Evolutionary conservation across 352 stramenopile species (phyloP).

Genomic region (Pythium brassicae): DNA sequence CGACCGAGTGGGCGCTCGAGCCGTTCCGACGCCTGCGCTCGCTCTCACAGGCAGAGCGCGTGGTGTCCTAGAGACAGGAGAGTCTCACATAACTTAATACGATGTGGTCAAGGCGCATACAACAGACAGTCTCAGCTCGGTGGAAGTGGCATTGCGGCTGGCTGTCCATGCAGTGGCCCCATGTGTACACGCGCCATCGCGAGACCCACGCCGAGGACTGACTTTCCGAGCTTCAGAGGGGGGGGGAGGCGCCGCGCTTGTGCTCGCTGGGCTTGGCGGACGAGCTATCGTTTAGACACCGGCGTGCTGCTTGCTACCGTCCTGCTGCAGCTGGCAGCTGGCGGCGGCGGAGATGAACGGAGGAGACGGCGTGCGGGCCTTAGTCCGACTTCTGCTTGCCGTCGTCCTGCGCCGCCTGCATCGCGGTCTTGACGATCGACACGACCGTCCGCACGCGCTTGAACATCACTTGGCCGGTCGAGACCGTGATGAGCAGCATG

Average conservation of each 20-base stretch:
- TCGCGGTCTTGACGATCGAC: conserved; percentile 58
- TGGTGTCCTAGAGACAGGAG: neutral
- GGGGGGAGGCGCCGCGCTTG: no score
- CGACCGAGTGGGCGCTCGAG: conserved; percentile 37
- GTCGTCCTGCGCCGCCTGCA: conserved; percentile 37
- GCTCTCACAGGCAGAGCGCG: conserved; percentile 16
- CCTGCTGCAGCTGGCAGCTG: no score
- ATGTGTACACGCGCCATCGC: no score
- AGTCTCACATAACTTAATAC: neutral
- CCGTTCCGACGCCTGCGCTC: conserved; percentile 36
- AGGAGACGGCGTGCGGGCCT: neutral
- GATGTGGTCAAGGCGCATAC: neutral
- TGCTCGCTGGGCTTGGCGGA: no score
- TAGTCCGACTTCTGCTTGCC: conserved; percentile 73
- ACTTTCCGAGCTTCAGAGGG: no score
- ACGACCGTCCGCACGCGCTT: conserved; percentile 75
- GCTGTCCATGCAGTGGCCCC: no score
- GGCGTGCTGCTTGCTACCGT: no score
- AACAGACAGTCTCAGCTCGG: neutral
- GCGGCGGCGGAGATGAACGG: neutral
- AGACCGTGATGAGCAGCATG: conserved; percentile 82
- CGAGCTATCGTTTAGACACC: no score
- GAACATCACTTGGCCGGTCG: conserved; percentile 83
- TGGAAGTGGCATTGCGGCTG: no score
- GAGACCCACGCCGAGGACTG: no score